Evolutionary conservation across 805 yeast genomes (phyloP).

Genomic region (Candida koratica): DNA sequence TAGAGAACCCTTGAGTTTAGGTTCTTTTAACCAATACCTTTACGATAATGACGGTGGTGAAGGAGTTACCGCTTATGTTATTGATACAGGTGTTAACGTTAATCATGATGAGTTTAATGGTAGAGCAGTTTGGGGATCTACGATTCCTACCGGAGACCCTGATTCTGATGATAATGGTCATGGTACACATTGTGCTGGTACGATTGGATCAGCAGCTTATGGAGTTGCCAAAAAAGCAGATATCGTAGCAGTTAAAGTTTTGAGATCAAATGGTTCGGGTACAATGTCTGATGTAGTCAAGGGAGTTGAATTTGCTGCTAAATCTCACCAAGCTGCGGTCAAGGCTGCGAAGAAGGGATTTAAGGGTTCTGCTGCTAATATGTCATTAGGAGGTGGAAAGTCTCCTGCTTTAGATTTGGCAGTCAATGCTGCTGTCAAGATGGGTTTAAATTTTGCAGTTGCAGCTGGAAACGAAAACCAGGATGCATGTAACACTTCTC

Average conservation of each 20-base stretch:
- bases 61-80: conserved; percentile 81
- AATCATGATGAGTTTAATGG: conserved; percentile 76
- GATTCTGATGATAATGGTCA: conserved; percentile 87
- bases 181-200: conserved; percentile 97
- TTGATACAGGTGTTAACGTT: conserved; percentile 84
- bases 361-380: conserved; percentile 85
- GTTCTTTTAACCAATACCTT: conserved; percentile 67
- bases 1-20: conserved; percentile 63
- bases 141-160: conserved; percentile 67
- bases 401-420: conserved; percentile 84
- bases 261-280: conserved; percentile 80
- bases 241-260: conserved; percentile 78
- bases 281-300: conserved; percentile 78
- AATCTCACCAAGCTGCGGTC: conserved; percentile 55
- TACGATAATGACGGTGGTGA: conserved; percentile 73
- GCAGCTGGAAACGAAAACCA: conserved; percentile 96
- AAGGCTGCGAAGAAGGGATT: conserved; percentile 57
- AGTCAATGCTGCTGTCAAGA: conserved; percentile 81
- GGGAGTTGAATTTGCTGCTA: conserved; percentile 83
- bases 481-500: conserved; percentile 90
- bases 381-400: conserved; percentile 93
- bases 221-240: conserved; percentile 84
- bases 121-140: conserved; percentile 83
- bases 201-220: conserved; percentile 72
- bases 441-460: conserved; percentile 89